These are phyloP conservation scores for Geotrichum reessii DNA, from an alignment of 1,139 yeast genomes.

Conservation along the genomic window DNA sequence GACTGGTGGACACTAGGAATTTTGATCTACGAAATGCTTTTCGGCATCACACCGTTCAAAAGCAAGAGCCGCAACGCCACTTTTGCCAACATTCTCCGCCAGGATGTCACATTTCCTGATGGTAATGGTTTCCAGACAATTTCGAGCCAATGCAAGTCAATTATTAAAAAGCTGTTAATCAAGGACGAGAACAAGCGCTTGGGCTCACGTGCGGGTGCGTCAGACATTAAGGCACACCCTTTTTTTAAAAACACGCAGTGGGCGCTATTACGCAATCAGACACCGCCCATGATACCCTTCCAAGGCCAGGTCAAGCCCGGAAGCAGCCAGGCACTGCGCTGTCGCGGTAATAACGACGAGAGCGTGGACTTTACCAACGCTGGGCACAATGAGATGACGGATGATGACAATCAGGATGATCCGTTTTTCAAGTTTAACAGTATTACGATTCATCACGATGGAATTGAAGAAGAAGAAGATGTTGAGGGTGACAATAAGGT, in stretches of 20 bases:
- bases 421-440: conserved; percentile 88
- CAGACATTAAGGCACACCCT: conserved; percentile 83
- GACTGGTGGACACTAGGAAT: conserved; percentile 99
- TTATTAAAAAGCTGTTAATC: conserved; percentile 72
- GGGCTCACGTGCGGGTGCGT: conserved; percentile 91
- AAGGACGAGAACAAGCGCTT: conserved; percentile 85
- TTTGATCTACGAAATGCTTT: conserved; percentile 84
- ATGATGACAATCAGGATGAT: conserved; percentile 44
- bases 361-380: conserved; percentile 16
- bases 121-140: conserved; percentile 43
- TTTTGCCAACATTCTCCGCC: conserved; percentile 77
- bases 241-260: conserved; percentile 89
- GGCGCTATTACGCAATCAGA: conserved; percentile 87
- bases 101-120: conserved; percentile 70
- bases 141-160: conserved; percentile 67
- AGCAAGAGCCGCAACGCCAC: conserved; percentile 85
- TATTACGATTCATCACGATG: conserved; percentile 73
- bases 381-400: conserved; percentile 10
- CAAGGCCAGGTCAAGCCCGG: background rate
- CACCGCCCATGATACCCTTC: conserved; percentile 87
- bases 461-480: conserved; percentile 21
- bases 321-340: conserved; percentile 3
- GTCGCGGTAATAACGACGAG: conserved; percentile 28
- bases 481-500: background rate
- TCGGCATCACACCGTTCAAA: conserved; percentile 93